Conservation (phyloP, 163 green algal species). For the Coccomyxa subellipsoidea region DNA sequence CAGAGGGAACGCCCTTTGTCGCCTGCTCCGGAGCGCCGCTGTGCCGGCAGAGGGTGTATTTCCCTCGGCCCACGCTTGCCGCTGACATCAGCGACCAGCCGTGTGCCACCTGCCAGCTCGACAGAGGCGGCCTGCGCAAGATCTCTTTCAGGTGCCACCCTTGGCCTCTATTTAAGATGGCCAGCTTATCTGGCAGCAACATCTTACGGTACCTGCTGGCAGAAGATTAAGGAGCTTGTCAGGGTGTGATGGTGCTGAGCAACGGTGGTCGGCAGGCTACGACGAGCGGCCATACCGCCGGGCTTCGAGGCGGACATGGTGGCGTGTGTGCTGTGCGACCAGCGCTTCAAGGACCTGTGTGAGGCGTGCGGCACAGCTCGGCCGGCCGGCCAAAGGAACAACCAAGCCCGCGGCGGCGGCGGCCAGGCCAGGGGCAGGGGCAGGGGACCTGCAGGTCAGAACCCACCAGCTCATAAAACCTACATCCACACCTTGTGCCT, state of each 20-base stretch:
- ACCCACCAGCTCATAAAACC: background rate
- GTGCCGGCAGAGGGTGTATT: constrained; percentile 28
- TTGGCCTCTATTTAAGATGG: background rate
- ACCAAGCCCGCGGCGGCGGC: background rate
- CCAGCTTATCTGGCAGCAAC: constrained; percentile 7
- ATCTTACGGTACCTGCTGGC: too few species aligned
- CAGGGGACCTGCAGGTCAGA: background rate
- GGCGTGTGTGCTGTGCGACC: constrained; percentile 58
- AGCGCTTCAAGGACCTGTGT: constrained; percentile 47
- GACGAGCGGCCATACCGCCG: constrained; percentile 39
- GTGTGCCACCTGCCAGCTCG: constrained; percentile 26
- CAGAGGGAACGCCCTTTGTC: constrained; percentile 18
- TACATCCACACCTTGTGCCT: background rate
- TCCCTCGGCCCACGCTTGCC: constrained; percentile 17
- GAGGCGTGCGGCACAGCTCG: constrained; percentile 16
- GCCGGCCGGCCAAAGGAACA: background rate
- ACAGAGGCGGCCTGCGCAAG: constrained; percentile 12
- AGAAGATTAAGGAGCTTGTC: background rate
- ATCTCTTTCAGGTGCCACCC: constrained; percentile 5
- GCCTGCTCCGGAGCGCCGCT: constrained; percentile 25
- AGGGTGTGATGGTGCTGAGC: constrained; percentile 8
- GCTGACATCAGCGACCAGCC: constrained; percentile 17
- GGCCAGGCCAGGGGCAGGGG: background rate
- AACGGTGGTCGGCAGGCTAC: constrained; percentile 28
- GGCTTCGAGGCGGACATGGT: constrained; percentile 41